These are phyloP conservation scores for Collybiopsis luxurians DNA, from an alignment of 768 basidiomycete species.

Conservation along the genomic window DNA sequence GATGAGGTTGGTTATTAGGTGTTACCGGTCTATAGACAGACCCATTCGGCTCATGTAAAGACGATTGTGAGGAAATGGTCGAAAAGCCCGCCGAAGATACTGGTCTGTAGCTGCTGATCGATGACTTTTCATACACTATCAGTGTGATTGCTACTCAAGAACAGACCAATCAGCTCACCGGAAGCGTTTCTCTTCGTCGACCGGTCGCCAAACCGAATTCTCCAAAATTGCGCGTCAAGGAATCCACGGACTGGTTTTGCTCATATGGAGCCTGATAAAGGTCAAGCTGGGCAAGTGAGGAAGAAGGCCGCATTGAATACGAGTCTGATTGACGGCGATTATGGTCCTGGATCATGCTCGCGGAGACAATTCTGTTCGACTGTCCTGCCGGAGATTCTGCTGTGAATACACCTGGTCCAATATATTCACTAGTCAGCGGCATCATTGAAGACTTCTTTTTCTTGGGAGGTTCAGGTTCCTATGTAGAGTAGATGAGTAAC, in stretches of 20 bases:
- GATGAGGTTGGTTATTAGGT: constrained; percentile 32
- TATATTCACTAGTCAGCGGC: constrained; percentile 53
- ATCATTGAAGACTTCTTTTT: constrained; percentile 56
- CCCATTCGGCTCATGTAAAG: constrained; percentile 26
- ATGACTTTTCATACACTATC: constrained; percentile 24
- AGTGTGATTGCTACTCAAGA: not conserved
- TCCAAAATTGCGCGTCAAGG: constrained; percentile 60
- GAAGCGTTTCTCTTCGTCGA: constrained; percentile 54
- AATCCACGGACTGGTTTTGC: constrained; percentile 46
- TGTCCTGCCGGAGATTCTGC: constrained; percentile 27
- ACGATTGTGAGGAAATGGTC: constrained; percentile 29
- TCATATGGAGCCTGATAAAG: constrained; percentile 79
- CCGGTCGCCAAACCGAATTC: constrained; percentile 57
- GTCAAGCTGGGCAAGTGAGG: constrained; percentile 58
- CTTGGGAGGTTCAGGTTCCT: constrained; percentile 74
- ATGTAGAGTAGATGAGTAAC: constrained; percentile 10
- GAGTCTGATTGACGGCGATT: constrained; percentile 45
- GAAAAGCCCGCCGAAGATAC: constrained; percentile 35
- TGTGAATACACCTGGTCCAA: constrained; percentile 74
- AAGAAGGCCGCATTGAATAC: constrained; percentile 59
- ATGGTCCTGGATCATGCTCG: constrained; percentile 33
- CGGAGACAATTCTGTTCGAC: constrained; percentile 29
- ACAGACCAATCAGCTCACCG: constrained; percentile 39
- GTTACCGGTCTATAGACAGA: constrained; percentile 30
- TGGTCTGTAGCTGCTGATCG: constrained; percentile 32